These are phyloP conservation scores for Bromus sterilis DNA, from an alignment of 176 grass and related monocot species.

Conservation along the genomic window DNA sequence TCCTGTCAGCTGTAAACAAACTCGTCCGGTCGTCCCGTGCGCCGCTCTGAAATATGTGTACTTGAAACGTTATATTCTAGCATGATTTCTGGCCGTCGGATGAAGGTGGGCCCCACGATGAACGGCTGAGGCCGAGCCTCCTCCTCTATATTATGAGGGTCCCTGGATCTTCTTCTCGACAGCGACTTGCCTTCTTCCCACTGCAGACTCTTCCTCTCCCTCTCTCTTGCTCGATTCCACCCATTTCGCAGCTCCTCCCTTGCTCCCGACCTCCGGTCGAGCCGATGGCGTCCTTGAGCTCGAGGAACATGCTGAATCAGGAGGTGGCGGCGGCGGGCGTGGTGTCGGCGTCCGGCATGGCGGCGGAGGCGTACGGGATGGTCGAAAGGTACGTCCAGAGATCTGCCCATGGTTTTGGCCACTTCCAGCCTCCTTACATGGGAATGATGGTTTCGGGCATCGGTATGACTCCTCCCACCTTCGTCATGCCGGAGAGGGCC, in stretches of 20 bases:
- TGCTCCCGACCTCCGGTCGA: neutral
- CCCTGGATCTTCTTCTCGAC: neutral
- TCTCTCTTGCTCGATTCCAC: neutral
- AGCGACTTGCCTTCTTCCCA: neutral
- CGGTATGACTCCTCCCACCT: neutral
- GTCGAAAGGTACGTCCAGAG: neutral
- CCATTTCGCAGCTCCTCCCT: neutral
- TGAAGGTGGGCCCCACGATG: neutral
- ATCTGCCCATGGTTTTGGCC: neutral
- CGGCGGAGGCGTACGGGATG: neutral
- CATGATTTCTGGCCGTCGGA: neutral
- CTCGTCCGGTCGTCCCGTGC: neutral
- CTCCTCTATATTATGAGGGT: neutral
- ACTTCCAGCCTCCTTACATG: neutral
- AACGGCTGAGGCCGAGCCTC: neutral
- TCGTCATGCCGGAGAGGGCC: conserved; percentile 1
- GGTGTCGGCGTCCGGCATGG: neutral
- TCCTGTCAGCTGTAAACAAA: conserved; percentile 1
- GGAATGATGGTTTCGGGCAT: neutral
- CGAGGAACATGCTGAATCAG: neutral
- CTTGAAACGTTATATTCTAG: neutral
- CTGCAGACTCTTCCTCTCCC: neutral
- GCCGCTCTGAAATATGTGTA: neutral
- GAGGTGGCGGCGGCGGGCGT: neutral
- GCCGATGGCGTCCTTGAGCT: neutral